Base-by-base conservation (phyloP, 306 rosid genomes). In the Boehmeria nivea region DNA sequence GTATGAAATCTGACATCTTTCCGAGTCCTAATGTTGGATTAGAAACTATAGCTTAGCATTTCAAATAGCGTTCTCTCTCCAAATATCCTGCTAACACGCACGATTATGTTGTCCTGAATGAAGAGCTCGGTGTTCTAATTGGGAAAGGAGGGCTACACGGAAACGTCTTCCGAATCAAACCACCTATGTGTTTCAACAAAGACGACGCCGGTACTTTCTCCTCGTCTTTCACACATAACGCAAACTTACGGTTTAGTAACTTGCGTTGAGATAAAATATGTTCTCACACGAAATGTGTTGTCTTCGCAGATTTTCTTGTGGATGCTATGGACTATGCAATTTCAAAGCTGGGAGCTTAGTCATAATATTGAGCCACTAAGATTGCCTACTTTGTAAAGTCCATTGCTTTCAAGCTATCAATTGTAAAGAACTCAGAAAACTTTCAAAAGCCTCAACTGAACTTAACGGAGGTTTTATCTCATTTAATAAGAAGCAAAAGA, bases 101-200 rank as follows among this genome's bases (percentile, higher is more conserved):
- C 10, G n/a, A 64, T 71, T 48, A 18, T 63, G 59, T 26, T 61
- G 63, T n/a, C 38, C 54, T 71, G 44, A 63, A 63, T 68, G 65
- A 72, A 87, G 98, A 87, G 62, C 89, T 84, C 4, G 98, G 89
- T 38, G 49, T 91, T 63, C 85, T 87, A 16, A 74, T 84, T 51
- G 95, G 98, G 51, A 87, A 87, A 75, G 98, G 96, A 24, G 98
- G 95, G 54, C 66, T 87, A 10, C 89, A 84, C 34, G 98, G 98
- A 25, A 84, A 84, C 65, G 93, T 84, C 23, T 91, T 91, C 59
- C 68, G 96, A 72, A 83, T 91, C 59, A 91, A 87, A 57, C 96
- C 96, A 33, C 96, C 98, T 0, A 84, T 87, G 96, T 87, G 96
- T 69, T 91, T 91, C 72, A 68, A 66, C 74, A 87, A 73, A 78